Evolutionary conservation across 2,329 filamentous ascomycete genomes (phyloP).

Genomic region (Fusarium sp.): DNA sequence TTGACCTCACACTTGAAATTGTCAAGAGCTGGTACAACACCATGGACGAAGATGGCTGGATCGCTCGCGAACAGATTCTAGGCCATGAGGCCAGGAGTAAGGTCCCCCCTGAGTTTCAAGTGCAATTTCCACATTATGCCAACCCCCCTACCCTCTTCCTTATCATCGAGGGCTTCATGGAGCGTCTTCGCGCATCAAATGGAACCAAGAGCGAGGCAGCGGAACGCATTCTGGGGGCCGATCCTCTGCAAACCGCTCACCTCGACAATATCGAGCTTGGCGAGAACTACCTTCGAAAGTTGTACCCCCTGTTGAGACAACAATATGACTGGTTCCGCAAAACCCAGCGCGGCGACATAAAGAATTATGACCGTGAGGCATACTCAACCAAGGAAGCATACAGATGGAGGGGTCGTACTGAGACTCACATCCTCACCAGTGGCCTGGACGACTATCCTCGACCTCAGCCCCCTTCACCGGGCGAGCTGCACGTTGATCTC

Average conservation of each 20-base stretch:
- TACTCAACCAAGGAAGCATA: conserved; percentile 93
- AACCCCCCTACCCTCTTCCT: conserved; percentile 96
- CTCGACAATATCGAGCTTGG: conserved; percentile 73
- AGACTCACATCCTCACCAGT: conserved; percentile 87
- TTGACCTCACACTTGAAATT: conserved; percentile 85
- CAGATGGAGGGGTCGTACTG: conserved; percentile 90
- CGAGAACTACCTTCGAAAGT: conserved; percentile 73
- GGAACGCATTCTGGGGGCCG: conserved; percentile 53
- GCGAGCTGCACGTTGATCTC: conserved; percentile 93
- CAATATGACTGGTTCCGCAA: conserved; percentile 96
- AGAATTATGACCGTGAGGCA: conserved; percentile 87
- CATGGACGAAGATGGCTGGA: conserved; percentile 98
- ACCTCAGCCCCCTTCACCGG: conserved; percentile 90
- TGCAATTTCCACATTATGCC: conserved; percentile 96
- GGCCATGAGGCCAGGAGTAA: conserved; percentile 92
- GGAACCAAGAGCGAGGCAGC: conserved; percentile 54
- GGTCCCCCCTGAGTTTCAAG: conserved; percentile 90
- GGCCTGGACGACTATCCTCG: conserved; percentile 97
- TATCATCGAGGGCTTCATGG: conserved; percentile 83
- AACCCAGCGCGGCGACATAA: conserved; percentile 90
- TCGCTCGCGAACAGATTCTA: conserved; percentile 93
- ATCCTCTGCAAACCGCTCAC: conserved; percentile 67
- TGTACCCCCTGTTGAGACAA: conserved; percentile 87
- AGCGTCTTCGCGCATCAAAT: conserved; percentile 71
- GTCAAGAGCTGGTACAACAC: conserved; percentile 95